Base-by-base conservation (phyloP, 169 alveolate species). In the Miamiensis avidus region DNA sequence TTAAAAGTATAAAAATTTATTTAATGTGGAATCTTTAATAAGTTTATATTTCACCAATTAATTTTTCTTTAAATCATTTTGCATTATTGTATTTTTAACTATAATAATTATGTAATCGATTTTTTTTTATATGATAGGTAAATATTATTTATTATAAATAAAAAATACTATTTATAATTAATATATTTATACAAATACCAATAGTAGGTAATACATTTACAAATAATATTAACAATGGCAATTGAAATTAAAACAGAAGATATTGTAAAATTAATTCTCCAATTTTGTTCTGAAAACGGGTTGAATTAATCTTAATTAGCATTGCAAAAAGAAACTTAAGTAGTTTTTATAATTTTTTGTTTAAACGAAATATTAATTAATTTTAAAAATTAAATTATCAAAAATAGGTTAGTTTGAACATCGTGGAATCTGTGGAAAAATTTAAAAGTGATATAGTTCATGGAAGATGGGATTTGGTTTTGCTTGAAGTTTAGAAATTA, bases 391-490 rank as follows among this genome's bases (percentile, higher is more conserved):
- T 86, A n/a, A 30, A 81, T 74, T 64, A 81, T 29, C 84, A 85
- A 74, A 74, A 77, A 29, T 78, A 84, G 28, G 75, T 69, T 0
- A 34, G 64, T 65, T 69, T 86, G 31, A 86, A 86, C 75, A 72
- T 86, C 49, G 83, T 79, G 30, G 83, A 76, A 30, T 77, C 83
- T 75, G 81, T 72, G 30, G 65, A 86, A 64, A 74, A 75, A 15
- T 76, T 86, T 31, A 69, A 65, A 25, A 65, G 64, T 74, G 75
- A 86, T 32, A 81, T 86, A 1, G 28, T 65, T 64, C 77, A 86
- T 65, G 90, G 90, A 34, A 86, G 74, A 79, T 86, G 90, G 90
- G 90, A 86, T 75, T 29, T 34, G 0, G 79, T 86, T 29, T 74
- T 86, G 75, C n/a, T n/a, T 73, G 78, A 78, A 64, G 83, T 79